Evolutionary conservation across 2,329 filamentous ascomycete genomes (phyloP).

Genomic region (Paraphoma sp.): DNA sequence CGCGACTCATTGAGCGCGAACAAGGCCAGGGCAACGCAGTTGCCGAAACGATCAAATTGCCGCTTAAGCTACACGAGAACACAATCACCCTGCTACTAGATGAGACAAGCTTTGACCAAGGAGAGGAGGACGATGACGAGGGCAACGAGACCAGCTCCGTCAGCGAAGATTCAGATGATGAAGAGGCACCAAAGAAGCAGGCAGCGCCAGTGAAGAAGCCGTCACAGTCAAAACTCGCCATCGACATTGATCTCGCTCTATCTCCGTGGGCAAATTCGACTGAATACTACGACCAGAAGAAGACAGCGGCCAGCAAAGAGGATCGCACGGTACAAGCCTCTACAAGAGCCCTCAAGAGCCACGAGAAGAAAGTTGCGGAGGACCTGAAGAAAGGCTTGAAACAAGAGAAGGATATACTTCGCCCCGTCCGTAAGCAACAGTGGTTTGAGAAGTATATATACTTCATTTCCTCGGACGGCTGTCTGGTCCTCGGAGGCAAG

Average conservation of each 20-base stretch:
- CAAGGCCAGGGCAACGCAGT: constrained; percentile 82
- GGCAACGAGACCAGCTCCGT: constrained; percentile 70
- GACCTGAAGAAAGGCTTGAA: constrained; percentile 89
- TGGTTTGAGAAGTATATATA: constrained; percentile 99
- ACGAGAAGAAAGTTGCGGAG: constrained; percentile 84
- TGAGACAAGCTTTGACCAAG: constrained; percentile 71
- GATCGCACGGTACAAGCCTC: constrained; percentile 86
- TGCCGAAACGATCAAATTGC: constrained; percentile 83
- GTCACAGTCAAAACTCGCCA: constrained; percentile 60
- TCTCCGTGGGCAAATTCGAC: constrained; percentile 89
- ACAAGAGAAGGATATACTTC: constrained; percentile 86
- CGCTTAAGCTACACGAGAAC: constrained; percentile 89
- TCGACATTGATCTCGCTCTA: constrained; percentile 85
- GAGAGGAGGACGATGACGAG: constrained; percentile 64
- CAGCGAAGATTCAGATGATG: constrained; percentile 66
- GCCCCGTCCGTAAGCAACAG: constrained; percentile 80
- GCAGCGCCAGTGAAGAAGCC: constrained; percentile 42
- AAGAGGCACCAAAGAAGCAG: constrained; percentile 58
- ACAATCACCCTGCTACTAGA: constrained; percentile 80
- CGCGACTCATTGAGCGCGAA: constrained; percentile 84
- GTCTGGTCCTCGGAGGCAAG: constrained; percentile 86
- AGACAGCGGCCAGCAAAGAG: constrained; percentile 82
- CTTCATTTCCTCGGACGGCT: constrained; percentile 95
- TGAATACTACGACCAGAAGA: constrained; percentile 91
- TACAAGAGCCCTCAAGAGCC: constrained; percentile 81